Base-by-base conservation (phyloP, 495 filamentous ascomycete genomes). In the Penicillium cosmopolitanum region DNA sequence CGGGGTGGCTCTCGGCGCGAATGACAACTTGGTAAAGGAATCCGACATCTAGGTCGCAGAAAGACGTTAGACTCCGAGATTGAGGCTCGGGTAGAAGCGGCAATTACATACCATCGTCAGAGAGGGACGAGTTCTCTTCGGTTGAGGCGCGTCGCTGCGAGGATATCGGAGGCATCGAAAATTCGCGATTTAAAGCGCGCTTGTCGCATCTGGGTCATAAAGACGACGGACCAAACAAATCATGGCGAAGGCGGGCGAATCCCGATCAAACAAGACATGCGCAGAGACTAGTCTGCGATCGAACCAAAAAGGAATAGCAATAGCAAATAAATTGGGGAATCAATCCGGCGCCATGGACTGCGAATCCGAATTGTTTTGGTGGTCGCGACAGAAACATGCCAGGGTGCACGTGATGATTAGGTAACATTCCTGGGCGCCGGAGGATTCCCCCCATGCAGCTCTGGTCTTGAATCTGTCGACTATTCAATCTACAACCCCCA, bases 11-110 rank as follows among this genome's bases (percentile, higher is more conserved):
- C 75, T 93, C 85, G 21, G 89, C 92, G 71, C 80, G 79, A 53
- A 74, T 80, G 73, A 94, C 84, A 66, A 96, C 91, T 47, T 89
- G 81, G 72, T 89, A 87, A 59, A 96, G 80, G 56, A 93, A 80
- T 53, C 81, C 82, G 70, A 96, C 86, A 81, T 96, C 92, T 96
- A 48, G 21, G 35, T 44, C 23, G 38, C 36, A 56, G 61, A 31
- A 0, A 19, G 2, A 8, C 51, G 43, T 70, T 46, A 73, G 34
- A 51, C 50, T 9, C 15, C 18, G 36, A 51, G 46, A 47, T 18
- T 5, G 33, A 38, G 42, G 28, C 11, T 35, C 19, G 46, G 15
- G 1, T 25, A 31, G 15, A n/a, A 55, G 15, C 23, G 1, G 18
- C 21, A 4, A 53, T 50, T 36, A n/a, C 66, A 51, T 66, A 74